Percentiles rank a stretch among this genome's conserved stretches.
These are phyloP conservation scores for Linnemannia zychae DNA, from an alignment of 192 early-diverging fungal genomes.

Conservation along the genomic window DNA sequence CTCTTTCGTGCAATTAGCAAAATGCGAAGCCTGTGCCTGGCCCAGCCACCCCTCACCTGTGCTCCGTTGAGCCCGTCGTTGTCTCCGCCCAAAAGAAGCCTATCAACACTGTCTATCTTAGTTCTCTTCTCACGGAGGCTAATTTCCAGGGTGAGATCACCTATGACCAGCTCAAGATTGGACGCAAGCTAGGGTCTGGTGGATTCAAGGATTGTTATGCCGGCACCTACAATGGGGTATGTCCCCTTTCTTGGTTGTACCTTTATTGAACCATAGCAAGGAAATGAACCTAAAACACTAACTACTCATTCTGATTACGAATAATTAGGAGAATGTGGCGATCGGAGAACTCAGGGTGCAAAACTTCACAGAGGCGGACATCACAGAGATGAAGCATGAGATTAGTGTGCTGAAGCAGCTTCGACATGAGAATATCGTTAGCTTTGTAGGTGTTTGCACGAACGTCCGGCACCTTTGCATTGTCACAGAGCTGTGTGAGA, in stretches of 20 bases:
- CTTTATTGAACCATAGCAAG: no score
- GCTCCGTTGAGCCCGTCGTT: constrained; percentile 61
- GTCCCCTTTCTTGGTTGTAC: background rate
- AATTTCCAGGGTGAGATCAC: constrained; percentile 71
- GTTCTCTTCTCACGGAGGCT: constrained; percentile 58
- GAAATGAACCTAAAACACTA: no score
- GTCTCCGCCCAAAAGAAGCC: constrained; percentile 54
- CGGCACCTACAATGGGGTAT: constrained; percentile 73
- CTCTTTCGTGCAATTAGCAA: constrained; percentile 55
- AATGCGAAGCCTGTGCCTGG: constrained; percentile 76
- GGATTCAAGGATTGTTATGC: constrained; percentile 86
- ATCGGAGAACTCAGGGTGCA: constrained; percentile 78
- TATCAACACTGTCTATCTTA: constrained; percentile 57
- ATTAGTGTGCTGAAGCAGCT: constrained; percentile 84
- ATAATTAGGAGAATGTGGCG: constrained; percentile 71
- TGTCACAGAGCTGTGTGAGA: constrained; percentile 80
- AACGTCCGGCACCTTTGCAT: constrained; percentile 76
- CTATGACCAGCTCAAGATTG: constrained; percentile 70
- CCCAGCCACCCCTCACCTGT: constrained; percentile 76
- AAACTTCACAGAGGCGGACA: constrained; percentile 76
- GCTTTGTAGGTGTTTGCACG: constrained; percentile 81
- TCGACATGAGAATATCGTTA: constrained; percentile 81
- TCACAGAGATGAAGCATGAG: constrained; percentile 82
- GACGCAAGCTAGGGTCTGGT: constrained; percentile 78
- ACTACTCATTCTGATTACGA: background rate